Conservation (phyloP, 805 yeast species). For the Candida sphagnicola region DNA sequence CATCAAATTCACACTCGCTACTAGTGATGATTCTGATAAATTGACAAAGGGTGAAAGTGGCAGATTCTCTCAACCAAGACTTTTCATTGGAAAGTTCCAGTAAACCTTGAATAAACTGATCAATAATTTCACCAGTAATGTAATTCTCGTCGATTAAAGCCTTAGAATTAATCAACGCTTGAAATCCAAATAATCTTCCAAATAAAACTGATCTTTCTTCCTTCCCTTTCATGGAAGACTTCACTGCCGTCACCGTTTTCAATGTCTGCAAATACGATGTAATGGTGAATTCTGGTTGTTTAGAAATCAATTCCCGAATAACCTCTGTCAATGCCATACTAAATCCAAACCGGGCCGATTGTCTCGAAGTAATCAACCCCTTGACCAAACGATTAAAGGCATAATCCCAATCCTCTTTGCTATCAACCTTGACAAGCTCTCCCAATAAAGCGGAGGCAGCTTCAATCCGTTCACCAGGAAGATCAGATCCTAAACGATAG, state of each 20-base stretch:
- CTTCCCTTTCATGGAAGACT: conserved; percentile 59
- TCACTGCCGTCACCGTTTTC: conserved; percentile 29
- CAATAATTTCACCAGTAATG: conserved; percentile 11
- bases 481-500: conserved; percentile 72
- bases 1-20: conserved; percentile 10
- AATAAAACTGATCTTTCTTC: conserved; percentile 77
- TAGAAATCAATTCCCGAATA: conserved; percentile 29
- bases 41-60: conserved; percentile 65
- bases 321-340: conserved; percentile 83
- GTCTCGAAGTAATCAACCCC: conserved; percentile 80
- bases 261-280: conserved; percentile 34
- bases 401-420: conserved; percentile 69
- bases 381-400: conserved; percentile 73
- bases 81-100: conserved; percentile 60
- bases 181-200: conserved; percentile 83
- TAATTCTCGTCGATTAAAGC: conserved; percentile 18
- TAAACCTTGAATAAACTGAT: conserved; percentile 41
- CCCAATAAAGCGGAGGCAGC: conserved; percentile 66
- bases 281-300: conserved; percentile 28
- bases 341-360: conserved; percentile 81
- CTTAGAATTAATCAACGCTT: conserved; percentile 55
- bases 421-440: conserved; percentile 46
- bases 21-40: conserved; percentile 23
- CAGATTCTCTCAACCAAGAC: conserved; percentile 84
- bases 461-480: conserved; percentile 63